Evolutionary conservation across 202 grass and related monocot species (phyloP).

Genomic region (Brachypodium distachyon): DNA sequence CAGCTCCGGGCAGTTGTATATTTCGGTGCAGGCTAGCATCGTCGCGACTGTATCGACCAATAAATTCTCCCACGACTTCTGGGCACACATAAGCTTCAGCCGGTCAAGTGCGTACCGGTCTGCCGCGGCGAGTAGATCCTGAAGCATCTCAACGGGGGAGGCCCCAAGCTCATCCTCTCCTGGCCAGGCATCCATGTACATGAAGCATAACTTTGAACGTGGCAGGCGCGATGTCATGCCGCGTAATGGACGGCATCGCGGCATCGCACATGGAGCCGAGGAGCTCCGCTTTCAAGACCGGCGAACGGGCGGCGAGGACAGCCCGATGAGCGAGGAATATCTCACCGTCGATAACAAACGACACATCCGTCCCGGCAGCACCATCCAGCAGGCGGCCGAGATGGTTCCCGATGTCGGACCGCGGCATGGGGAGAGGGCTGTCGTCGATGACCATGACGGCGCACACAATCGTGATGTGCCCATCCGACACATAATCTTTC

Average conservation of each 20-base stretch:
- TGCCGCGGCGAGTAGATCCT: constrained; percentile 18
- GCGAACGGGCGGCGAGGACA: constrained; percentile 17
- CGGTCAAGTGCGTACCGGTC: constrained; percentile 27
- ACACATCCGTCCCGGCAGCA: neutral
- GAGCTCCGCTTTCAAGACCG: constrained; percentile 16
- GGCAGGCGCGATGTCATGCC: neutral
- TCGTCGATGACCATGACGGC: neutral
- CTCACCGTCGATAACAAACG: neutral
- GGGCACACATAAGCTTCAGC: constrained; percentile 22
- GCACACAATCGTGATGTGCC: constrained; percentile 8
- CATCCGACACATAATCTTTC: neutral
- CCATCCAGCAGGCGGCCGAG: neutral
- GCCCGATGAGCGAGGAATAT: neutral
- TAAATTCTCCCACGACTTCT: neutral
- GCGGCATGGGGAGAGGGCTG: neutral
- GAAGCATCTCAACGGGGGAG: neutral
- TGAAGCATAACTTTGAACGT: constrained; percentile 19
- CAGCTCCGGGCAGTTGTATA: neutral
- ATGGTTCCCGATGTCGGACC: constrained; percentile 13
- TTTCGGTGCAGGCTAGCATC: constrained; percentile 15
- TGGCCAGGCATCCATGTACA: constrained; percentile 18
- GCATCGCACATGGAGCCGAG: constrained; percentile 16
- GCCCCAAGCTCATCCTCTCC: neutral
- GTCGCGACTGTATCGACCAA: neutral
- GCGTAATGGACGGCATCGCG: neutral